phyloP scores from a whole-genome alignment of 345 rosid genomes.

The Xanthoceras sorbifolium region DNA sequence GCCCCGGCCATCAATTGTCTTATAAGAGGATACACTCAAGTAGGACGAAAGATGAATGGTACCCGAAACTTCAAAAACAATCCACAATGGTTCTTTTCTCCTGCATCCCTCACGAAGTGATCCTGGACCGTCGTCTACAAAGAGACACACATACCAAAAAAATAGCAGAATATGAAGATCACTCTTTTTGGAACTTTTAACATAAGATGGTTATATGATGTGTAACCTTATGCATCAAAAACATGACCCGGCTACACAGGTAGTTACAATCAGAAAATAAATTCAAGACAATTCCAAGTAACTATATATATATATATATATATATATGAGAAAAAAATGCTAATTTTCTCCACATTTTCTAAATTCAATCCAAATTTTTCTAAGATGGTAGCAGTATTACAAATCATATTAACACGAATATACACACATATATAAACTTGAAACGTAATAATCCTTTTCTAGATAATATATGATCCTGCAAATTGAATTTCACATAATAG shows the following conservation, averaged over 20 bases:
- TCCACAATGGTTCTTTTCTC: constrained; percentile 77
- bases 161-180: not conserved
- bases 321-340: too few species aligned
- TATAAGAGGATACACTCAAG: constrained; percentile 75
- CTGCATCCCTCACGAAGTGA: constrained; percentile 80
- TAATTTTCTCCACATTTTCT: not conserved
- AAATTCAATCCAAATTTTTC: not conserved
- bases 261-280: too few species aligned
- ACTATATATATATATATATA: too few species aligned
- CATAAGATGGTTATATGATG: not conserved
- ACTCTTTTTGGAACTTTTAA: not conserved
- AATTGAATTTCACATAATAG: not conserved
- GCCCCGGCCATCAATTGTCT: constrained; percentile 88
- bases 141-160: not conserved
- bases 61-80: constrained; percentile 79
- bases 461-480: not conserved
- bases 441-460: not conserved
- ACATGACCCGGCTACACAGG: too few species aligned
- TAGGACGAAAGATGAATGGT: constrained; percentile 66
- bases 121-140: constrained; percentile 85
- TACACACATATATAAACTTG: not conserved
- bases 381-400: not conserved
- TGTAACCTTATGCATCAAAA: not conserved
- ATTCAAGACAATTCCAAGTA: not conserved
- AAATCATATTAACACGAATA: not conserved